phyloP scores from a whole-genome alignment of 2,329 filamentous ascomycete species.

The Ascochyta rabiei region DNA sequence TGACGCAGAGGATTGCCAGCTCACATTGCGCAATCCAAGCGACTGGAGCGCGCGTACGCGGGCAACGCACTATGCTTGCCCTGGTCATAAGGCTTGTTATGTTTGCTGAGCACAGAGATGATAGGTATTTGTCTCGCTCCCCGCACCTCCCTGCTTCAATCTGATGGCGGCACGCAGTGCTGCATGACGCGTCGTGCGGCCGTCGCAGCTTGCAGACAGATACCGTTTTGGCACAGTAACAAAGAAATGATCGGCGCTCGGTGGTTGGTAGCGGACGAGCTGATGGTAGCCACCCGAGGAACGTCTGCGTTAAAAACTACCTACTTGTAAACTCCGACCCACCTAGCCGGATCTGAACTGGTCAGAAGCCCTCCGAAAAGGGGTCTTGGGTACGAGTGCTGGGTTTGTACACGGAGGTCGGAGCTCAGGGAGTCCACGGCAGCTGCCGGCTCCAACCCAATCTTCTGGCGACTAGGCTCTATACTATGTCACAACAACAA shows the following conservation, averaged over 20 bases:
- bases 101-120: no score
- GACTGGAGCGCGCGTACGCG: neutral
- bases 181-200: neutral
- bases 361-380: neutral
- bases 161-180: neutral
- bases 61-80: neutral
- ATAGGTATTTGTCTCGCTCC: neutral
- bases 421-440: constrained; percentile 13
- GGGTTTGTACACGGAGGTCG: constrained; percentile 1
- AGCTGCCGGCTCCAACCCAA: constrained; percentile 1
- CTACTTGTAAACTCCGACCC: neutral
- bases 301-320: neutral
- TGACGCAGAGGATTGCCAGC: neutral
- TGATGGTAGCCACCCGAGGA: neutral
- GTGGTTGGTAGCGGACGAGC: constrained; percentile 1
- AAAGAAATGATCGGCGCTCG: constrained; percentile 7
- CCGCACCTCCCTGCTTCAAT: neutral
- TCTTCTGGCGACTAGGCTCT: neutral
- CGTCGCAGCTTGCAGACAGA: neutral
- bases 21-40: neutral
- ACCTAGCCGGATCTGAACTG: neutral
- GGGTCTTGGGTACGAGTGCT: neutral
- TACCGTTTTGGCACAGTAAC: neutral
- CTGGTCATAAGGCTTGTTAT: neutral
- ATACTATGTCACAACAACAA: neutral